Evolutionary conservation across 805 yeast genomes (phyloP).

Genomic region (Starmerella etchellsii): DNA sequence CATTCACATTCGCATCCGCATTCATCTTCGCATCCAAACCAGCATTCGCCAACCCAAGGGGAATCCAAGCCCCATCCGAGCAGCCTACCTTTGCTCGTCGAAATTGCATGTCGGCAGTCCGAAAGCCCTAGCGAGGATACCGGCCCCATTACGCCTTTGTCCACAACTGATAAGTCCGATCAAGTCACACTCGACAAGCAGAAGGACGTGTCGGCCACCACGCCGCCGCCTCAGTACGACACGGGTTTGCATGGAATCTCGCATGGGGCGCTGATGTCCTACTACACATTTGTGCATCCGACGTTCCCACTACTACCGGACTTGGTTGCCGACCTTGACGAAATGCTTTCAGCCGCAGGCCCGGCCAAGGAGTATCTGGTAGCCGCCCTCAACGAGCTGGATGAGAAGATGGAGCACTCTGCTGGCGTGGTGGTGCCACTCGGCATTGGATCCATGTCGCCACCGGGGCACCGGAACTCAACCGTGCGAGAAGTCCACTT

Average conservation of each 20-base stretch:
- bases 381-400: slow-evolving; percentile 21
- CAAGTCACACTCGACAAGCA: not conserved
- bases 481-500: slow-evolving; percentile 21
- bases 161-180: not conserved
- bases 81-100: slow-evolving; percentile 14
- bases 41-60: too few species aligned
- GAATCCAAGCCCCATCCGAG: not conserved
- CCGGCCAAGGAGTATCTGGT: slow-evolving; percentile 21
- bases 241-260: slow-evolving; percentile 7
- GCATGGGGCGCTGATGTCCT: slow-evolving; percentile 23
- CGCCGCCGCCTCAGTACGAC: slow-evolving; percentile 11
- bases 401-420: slow-evolving; percentile 1
- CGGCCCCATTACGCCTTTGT: not conserved
- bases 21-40: too few species aligned
- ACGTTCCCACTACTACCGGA: slow-evolving; percentile 30
- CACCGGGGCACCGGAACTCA: slow-evolving; percentile 2
- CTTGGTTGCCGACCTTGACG: slow-evolving; percentile 24
- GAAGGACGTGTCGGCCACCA: not conserved
- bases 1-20: too few species aligned
- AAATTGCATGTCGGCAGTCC: slow-evolving; percentile 13
- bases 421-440: slow-evolving; percentile 3
- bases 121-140: not conserved
- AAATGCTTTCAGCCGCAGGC: slow-evolving; percentile 20
- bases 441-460: slow-evolving; percentile 1
- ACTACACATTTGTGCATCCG: slow-evolving; percentile 30